Evolutionary conservation across 306 rosid genomes (phyloP).

Genomic region (Rubus idaeus): DNA sequence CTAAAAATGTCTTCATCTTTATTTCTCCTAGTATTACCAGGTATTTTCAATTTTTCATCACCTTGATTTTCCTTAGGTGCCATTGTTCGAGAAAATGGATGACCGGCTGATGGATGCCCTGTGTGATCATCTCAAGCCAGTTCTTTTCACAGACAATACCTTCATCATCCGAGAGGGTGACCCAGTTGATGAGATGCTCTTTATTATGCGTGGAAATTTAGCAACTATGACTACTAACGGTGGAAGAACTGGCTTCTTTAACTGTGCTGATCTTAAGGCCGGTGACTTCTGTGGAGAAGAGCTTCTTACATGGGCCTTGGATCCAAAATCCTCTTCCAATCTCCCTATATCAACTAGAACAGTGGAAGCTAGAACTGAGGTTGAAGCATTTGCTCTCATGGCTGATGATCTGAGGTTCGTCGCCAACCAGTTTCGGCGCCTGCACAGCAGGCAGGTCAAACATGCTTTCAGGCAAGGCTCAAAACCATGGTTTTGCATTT

Average conservation of each 20-base stretch:
- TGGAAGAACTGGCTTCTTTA: constrained; percentile 73
- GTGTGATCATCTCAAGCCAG: constrained; percentile 74
- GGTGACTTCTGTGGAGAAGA: constrained; percentile 98
- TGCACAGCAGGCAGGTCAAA: constrained; percentile 62
- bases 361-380: constrained; percentile 65
- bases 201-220: constrained; percentile 71
- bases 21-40: neutral
- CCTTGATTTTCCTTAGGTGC: constrained; percentile 53
- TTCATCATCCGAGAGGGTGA: constrained; percentile 75
- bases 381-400: constrained; percentile 82
- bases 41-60: neutral
- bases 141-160: constrained; percentile 66
- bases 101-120: constrained; percentile 69
- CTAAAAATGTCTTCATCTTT: neutral
- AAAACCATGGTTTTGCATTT: constrained; percentile 15
- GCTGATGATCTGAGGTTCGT: constrained; percentile 71
- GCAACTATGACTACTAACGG: constrained; percentile 61
- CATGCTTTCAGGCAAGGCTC: constrained; percentile 69
- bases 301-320: constrained; percentile 93
- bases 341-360: constrained; percentile 82
- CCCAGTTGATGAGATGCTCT: constrained; percentile 89
- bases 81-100: constrained; percentile 65
- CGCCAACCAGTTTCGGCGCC: constrained; percentile 70
- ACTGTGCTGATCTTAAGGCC: constrained; percentile 49
- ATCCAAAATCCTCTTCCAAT: constrained; percentile 50